Evolutionary conservation across 345 rosid genomes (phyloP), one percentile per base, ranked within the genome.

Genomic region (Punica granatum): DNA sequence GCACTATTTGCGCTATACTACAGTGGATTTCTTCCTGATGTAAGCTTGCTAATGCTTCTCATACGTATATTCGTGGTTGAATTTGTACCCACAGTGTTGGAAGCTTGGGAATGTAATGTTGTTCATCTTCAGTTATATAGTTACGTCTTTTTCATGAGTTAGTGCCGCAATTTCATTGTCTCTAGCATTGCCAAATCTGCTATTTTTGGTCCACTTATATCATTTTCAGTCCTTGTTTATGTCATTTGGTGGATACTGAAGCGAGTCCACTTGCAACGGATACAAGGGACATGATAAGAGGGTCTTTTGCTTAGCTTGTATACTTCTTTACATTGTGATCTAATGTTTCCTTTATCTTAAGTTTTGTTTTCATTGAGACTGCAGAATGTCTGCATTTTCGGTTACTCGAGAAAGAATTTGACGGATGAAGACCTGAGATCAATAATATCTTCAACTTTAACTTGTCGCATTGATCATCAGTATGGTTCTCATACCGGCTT

Each of bases 1-100:
- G 94, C 92, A 56, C 64, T 90, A 51, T 90, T 88, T 79, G 94
- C 97, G 30, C 77, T 90, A 68, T 88, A 82, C 70, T 85, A 83
- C 65, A 88, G 86, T 60, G 94, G 94, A 46, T 86, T 86, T 82
- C 84, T 88, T 75, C 89, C 90, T 41, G 83, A 90, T 94, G 97
- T 88, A 70, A 70, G 71, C 51, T 26, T 63, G 28, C n/a, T n/a
- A n/a, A n/a, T n/a, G n/a, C 43, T 67, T 41, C 43, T 23, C 60
- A 19, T 70, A 35, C 34, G 44, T 36, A 25, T 63, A 13, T 28
- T 3, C 28, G n/a, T 19, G 19, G 2, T 56, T 63, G 25, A 26
- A 30, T 49, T 58, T 18, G 26, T 60, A 42, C 33, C 12, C 32
- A 30, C 42, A 31, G 16, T 12, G 70, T 19, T 46, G 53, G 53